Conservation (phyloP, 2,329 filamentous ascomycete species). For the Hypoxylon sp. region DNA sequence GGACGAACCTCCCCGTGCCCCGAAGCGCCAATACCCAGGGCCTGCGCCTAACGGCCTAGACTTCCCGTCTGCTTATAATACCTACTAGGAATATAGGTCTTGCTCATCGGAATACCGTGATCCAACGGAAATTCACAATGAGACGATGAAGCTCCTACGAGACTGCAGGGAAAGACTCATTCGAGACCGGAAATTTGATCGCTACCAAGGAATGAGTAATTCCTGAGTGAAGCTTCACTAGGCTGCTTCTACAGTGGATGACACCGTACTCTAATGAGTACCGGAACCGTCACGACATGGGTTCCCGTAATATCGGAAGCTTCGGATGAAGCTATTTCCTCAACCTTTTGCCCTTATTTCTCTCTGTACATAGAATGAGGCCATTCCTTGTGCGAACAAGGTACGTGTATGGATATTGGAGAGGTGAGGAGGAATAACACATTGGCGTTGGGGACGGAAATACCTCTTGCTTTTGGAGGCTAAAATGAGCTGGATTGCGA, state of each 20-base stretch:
- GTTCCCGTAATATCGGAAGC: slow-evolving; percentile 8
- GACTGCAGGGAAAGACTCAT: neutral
- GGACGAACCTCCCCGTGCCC: slow-evolving; percentile 59
- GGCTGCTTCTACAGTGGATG: slow-evolving; percentile 3
- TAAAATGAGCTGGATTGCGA: slow-evolving; percentile 21
- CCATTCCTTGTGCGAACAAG: slow-evolving; percentile 22
- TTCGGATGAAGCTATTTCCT: neutral
- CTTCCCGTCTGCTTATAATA: slow-evolving; percentile 28
- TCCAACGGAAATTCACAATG: neutral
- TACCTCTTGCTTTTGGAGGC: slow-evolving; percentile 45
- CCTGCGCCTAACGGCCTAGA: slow-evolving; percentile 19
- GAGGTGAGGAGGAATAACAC: neutral
- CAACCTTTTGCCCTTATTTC: slow-evolving; percentile 6
- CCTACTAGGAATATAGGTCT: slow-evolving; percentile 26
- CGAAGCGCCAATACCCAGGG: slow-evolving; percentile 63
- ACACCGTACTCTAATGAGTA: slow-evolving; percentile 11
- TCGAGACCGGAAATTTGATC: neutral
- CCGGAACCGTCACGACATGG: neutral
- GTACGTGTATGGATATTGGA: slow-evolving; percentile 12
- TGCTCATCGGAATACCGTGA: neutral
- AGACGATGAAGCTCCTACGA: slow-evolving; percentile 7
- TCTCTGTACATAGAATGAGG: slow-evolving; percentile 42
- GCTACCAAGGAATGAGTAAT: slow-evolving; percentile 1
- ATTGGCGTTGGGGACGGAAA: slow-evolving; percentile 39
- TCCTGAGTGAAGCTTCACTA: neutral